Evolutionary conservation across 2,329 filamentous ascomycete genomes (phyloP), one percentile per base, ranked within the genome.

Genomic region (Aspergillus costaricaensis): DNA sequence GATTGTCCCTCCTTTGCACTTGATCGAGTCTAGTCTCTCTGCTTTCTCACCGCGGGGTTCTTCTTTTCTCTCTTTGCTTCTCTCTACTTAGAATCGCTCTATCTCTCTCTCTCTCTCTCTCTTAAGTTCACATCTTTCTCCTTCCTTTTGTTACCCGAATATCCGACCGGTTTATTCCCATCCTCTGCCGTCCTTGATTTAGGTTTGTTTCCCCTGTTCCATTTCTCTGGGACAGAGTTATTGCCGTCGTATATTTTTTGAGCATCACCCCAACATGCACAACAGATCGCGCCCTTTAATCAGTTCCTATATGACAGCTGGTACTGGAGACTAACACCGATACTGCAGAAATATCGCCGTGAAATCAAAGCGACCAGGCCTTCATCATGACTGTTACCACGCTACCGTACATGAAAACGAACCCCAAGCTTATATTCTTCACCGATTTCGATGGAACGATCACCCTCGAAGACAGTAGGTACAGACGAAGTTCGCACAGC

Each of bases 391-490:
- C 67, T 12, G 70, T 72, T 27, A 67, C 62, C 10, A 60, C 62
- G 14, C 73, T 79, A 39, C 76, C 77, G 21, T 79, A 79, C 25
- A 73, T 82, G 67, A 72, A 76, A 62, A 78, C 74, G 60, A 87
- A 90, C 75, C 93, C 93, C 55, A 90, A 92, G 79, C 91, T 91
- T 82, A 93, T 99, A 82, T 97, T 99, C 85, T 98, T 98, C 83
- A 96, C 93, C 68, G 95, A 99, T 80, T 98, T 98, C 75, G 95
- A 99, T 79, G 95, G 95, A 72, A 98, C 93, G 57, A 94, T 97
- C 75, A 97, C 94, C 52, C 84, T 87, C 59, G 81, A 86, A 71
- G 87, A 89, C 76, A 87, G 85, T 85, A 71, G 73, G 82, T 80
- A 38, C 48, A 32, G 6, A 6, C 7, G 19, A 44, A 12, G 10